phyloP scores from a whole-genome alignment of 768 basidiomycete species.

The Termitomyces sp. region DNA sequence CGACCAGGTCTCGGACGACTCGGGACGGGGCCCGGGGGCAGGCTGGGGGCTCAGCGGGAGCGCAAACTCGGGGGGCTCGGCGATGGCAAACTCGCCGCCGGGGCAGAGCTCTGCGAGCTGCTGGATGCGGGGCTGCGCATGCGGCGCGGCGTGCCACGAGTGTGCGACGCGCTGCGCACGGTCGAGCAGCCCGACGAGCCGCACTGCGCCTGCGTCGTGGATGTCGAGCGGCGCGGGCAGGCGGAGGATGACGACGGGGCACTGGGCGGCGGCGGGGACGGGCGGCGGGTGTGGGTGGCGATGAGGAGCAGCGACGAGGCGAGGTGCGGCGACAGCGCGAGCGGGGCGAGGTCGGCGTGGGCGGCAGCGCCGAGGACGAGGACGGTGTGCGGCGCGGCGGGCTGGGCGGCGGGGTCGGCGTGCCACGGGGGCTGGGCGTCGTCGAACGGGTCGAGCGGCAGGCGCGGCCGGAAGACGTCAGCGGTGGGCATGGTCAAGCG shows the following conservation, averaged over 20 bases:
- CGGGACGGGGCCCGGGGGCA: neutral
- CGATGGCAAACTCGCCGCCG: conserved; percentile 32
- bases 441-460: conserved; percentile 34
- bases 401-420: conserved; percentile 17
- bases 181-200: conserved; percentile 38
- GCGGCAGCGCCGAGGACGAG: conserved; percentile 40
- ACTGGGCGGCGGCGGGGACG: conserved; percentile 19
- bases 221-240: conserved; percentile 30
- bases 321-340: conserved; percentile 33
- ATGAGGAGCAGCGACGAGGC: conserved; percentile 34
- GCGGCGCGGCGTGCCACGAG: conserved; percentile 20
- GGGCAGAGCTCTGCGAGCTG: conserved; percentile 32
- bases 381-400: conserved; percentile 24
- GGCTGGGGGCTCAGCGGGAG: neutral
- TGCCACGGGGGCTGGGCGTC: neutral
- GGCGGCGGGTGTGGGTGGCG: conserved; percentile 37
- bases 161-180: conserved; percentile 36
- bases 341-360: conserved; percentile 30
- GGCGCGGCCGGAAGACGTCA: conserved; percentile 34
- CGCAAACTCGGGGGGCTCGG: conserved; percentile 21
- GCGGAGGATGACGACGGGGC: conserved; percentile 30
- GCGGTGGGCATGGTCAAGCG: neutral
- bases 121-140: conserved; percentile 19
- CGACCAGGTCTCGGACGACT: conserved; percentile 1
- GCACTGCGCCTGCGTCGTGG: conserved; percentile 35